Percentiles rank a stretch among this genome's conserved stretches.
phyloP scores from a whole-genome alignment of 108 stramenopile genomes.

The Parietichytrium sp. region DNA sequence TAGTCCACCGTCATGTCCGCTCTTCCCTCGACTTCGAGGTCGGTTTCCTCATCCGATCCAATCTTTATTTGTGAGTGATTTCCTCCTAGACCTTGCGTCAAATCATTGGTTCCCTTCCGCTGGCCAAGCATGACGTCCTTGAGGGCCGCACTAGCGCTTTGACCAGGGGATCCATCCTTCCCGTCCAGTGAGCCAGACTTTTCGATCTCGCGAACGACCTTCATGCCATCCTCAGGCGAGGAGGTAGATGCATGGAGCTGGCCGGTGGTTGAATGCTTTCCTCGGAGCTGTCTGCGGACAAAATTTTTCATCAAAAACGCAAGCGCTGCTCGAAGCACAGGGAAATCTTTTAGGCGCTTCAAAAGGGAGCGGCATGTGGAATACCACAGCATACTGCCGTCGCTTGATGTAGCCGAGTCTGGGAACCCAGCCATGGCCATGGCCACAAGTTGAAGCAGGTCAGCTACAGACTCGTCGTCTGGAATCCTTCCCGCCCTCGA shows the following conservation, averaged over 20 bases:
- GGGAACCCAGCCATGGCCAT: conserved; percentile 32
- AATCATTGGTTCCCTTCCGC: too few relatives aligned
- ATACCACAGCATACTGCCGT: neutral
- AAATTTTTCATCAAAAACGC: neutral
- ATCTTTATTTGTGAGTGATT: neutral
- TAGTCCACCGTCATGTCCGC: neutral
- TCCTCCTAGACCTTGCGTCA: neutral
- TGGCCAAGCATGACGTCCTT: too few relatives aligned
- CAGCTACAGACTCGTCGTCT: neutral
- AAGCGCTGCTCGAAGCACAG: neutral
- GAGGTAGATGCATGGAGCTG: too few relatives aligned
- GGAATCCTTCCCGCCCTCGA: neutral
- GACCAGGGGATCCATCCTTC: too few relatives aligned
- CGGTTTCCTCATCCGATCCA: neutral
- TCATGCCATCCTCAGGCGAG: too few relatives aligned
- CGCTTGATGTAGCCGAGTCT: neutral
- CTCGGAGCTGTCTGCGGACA: neutral
- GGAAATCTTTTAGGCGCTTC: neutral
- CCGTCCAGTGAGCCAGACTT: too few relatives aligned
- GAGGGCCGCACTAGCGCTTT: too few relatives aligned
- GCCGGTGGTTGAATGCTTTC: neutral
- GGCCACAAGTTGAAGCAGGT: conserved; percentile 16
- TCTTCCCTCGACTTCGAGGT: neutral
- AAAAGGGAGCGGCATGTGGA: neutral
- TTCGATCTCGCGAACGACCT: too few relatives aligned